Conservation (phyloP, 768 basidiomycete species). For the Russula compacta region DNA sequence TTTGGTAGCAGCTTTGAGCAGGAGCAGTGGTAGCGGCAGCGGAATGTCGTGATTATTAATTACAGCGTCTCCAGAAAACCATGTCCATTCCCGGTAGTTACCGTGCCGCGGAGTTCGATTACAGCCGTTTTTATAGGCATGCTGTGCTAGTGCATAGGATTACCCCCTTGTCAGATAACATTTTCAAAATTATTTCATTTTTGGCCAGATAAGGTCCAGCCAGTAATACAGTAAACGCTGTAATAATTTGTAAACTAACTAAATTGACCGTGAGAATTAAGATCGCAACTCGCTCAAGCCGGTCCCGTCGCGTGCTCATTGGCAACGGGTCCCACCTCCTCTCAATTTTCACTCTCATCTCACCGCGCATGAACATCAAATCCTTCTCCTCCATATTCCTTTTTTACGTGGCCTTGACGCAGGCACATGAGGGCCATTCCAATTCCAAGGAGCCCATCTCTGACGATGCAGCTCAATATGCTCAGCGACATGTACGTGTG, state of each 20-base stretch:
- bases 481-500: constrained; percentile 76
- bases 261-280: no score
- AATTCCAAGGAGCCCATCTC: constrained; percentile 5
- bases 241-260: no score
- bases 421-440: constrained; percentile 44
- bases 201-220: no score
- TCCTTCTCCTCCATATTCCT: constrained; percentile 7
- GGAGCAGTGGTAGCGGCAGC: not conserved
- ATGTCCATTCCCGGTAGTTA: no score
- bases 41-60: not conserved
- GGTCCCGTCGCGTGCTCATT: not conserved
- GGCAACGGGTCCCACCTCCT: no score
- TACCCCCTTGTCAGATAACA: no score
- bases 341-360: not conserved
- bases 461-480: constrained; percentile 43
- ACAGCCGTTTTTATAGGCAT: no score
- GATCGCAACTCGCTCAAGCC: no score
- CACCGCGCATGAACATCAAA: constrained; percentile 8
- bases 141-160: no score
- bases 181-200: no score
- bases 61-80: not conserved
- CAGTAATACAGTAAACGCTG: no score
- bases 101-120: no score
- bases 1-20: constrained; percentile 25
- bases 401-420: constrained; percentile 19